phyloP scores from a whole-genome alignment of 2,329 filamentous ascomycete species.

The Drechslera avenae region DNA sequence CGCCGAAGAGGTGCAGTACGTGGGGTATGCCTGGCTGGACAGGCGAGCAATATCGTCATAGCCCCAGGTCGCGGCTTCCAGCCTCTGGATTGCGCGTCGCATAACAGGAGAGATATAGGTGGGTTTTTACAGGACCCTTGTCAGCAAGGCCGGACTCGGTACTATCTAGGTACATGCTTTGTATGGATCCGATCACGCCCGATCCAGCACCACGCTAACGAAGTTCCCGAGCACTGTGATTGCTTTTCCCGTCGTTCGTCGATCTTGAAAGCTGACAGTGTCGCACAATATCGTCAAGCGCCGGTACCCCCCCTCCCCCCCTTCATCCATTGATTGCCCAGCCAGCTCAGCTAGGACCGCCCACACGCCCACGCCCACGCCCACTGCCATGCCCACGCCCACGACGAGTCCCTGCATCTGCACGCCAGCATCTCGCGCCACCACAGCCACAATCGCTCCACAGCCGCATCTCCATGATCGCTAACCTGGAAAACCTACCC shows the following conservation, averaged over 20 bases:
- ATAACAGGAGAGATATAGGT: conserved; percentile 8
- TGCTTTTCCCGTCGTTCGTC: conserved; percentile 15
- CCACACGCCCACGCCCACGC: too few species aligned
- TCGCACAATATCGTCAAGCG: conserved; percentile 2
- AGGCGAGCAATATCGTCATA: conserved; percentile 7
- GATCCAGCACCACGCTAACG: conserved; percentile 6
- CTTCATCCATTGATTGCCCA: background rate
- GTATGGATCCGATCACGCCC: conserved; percentile 9
- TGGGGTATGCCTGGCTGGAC: background rate
- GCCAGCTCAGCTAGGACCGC: background rate
- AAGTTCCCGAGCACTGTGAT: background rate
- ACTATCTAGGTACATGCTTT: background rate
- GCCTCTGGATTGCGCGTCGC: conserved; percentile 12
- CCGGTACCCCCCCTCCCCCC: too few species aligned
- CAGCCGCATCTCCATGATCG: conserved; percentile 6
- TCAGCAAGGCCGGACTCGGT: conserved; percentile 11
- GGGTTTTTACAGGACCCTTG: conserved; percentile 4
- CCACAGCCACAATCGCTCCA: background rate
- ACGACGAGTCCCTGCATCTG: conserved; percentile 6
- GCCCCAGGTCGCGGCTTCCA: background rate
- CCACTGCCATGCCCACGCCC: background rate
- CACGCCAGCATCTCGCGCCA: conserved; percentile 5
- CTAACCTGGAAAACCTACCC: conserved; percentile 9
- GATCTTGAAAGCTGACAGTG: conserved; percentile 10
- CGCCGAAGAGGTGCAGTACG: background rate